Evolutionary conservation across 805 yeast species (phyloP).

Genomic region (Suhomyces prunicola): DNA sequence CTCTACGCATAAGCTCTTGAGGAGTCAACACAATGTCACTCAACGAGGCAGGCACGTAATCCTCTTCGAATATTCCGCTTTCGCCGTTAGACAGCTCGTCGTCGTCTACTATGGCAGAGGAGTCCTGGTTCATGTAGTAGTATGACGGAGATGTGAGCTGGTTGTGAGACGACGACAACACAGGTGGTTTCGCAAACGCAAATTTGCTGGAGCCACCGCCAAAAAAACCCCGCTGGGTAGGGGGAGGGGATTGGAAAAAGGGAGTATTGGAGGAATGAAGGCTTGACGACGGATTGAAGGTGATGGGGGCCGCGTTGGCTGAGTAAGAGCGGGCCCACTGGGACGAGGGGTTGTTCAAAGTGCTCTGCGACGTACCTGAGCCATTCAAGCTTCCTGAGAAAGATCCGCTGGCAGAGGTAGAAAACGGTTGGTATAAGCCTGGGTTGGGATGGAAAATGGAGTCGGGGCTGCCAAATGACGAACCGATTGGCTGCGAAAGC

Average conservation of each 20-base stretch:
- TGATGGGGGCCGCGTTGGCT: slow-evolving; percentile 10
- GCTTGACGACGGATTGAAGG: slow-evolving; percentile 3
- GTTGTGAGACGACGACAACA: neutral
- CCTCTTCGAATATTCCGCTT: slow-evolving; percentile 52
- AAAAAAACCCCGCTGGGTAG: neutral
- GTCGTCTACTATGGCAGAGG: slow-evolving; percentile 35
- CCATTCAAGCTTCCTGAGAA: neutral
- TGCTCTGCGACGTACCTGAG: neutral
- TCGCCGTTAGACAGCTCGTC: slow-evolving; percentile 18
- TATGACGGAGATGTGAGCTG: slow-evolving; percentile 9
- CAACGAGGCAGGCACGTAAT: slow-evolving; percentile 76
- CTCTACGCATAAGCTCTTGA: slow-evolving; percentile 64
- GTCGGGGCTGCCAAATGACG: neutral
- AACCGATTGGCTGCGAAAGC: neutral
- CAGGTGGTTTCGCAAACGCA: neutral
- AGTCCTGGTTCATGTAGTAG: slow-evolving; percentile 6
- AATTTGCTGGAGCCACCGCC: slow-evolving; percentile 1
- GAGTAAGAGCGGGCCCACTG: slow-evolving; percentile 11
- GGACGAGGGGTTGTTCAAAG: neutral
- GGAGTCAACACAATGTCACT: slow-evolving; percentile 78
- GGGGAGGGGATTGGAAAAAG: slow-evolving; percentile 4
- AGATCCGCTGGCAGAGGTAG: neutral
- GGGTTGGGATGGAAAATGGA: neutral
- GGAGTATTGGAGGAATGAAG: neutral
- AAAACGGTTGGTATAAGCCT: neutral